Base-by-base conservation (phyloP, 75 land plant species). In the Gnetum montanum region DNA sequence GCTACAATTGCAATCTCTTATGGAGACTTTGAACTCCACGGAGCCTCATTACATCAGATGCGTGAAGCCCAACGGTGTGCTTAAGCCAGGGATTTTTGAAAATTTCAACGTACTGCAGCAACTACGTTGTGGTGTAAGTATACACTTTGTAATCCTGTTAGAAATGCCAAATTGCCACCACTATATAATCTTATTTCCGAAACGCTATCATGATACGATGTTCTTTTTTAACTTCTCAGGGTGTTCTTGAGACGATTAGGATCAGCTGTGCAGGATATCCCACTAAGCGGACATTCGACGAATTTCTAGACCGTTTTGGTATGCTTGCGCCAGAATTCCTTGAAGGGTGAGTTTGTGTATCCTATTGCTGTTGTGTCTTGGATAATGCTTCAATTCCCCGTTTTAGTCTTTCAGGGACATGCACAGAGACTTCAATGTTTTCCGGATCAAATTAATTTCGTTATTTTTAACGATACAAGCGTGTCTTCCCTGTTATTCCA, bases 261-360 rank as follows among this genome's bases (percentile, higher is more conserved):
- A 90, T 90, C 23, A 90, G 96, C 57, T 90, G 96, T 72, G 93
- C 93, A 33, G 96, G 96, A 11, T 90, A 90, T 67, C 96, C 96
- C n/a, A 90, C 93, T 15, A 74, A 85, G 56, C 79, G 93, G 41
- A 74, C 82, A 18, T 90, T 90, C 73, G 88, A 90, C 67, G 96
- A 90, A 72, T 90, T 90, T 64, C 59, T 90, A 25, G 88, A 87
- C 57, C 92, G 96, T 19, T 90, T 90, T 75, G 85, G 93, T 47
- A 75, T 90, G 71, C 84, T 90, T 31, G 82, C 85, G 15, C 83
- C 87, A 31, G 96, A 90, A 53, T 57, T 87, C 49, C 48, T 76
- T 8, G 88, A 87, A 49, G 82, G 93, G 77, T 73, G 72, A 28
- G 25, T 53, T 33, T 50, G n/a, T 30, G 34, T 15, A 4, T 1